These are phyloP conservation scores for Kwoniella shivajii DNA, from an alignment of 1,284 basidiomycete species.

Conservation along the genomic window DNA sequence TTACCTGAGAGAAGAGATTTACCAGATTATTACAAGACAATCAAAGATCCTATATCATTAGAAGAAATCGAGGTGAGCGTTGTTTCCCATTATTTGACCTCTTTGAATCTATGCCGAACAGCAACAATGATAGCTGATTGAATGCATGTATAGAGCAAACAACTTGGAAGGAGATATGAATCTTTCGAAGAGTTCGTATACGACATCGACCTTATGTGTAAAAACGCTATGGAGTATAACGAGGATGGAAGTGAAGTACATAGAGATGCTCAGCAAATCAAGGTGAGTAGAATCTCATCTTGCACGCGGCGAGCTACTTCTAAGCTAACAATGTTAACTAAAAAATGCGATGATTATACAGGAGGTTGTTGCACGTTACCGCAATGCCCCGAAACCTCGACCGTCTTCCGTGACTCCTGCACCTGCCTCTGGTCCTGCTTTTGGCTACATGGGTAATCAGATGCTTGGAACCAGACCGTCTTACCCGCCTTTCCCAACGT, in stretches of 20 bases:
- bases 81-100: too few relatives aligned
- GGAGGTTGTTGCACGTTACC: not conserved
- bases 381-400: not conserved
- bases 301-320: too few relatives aligned
- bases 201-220: conserved; percentile 84
- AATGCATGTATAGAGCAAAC: conserved; percentile 55
- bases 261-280: conserved; percentile 73
- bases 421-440: not conserved
- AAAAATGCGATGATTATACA: not conserved
- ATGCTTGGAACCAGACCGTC: not conserved
- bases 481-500: not conserved
- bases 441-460: too few relatives aligned
- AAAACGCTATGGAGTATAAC: conserved; percentile 89
- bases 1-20: conserved; percentile 76
- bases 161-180: conserved; percentile 67
- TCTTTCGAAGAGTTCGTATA: conserved; percentile 70
- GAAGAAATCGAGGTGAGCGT: conserved; percentile 75
- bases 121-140: not conserved
- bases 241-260: conserved; percentile 81
- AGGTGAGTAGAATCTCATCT: conserved; percentile 56
- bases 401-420: not conserved
- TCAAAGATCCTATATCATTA: conserved; percentile 80
- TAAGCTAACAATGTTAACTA: too few relatives aligned
- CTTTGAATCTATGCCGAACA: too few relatives aligned
- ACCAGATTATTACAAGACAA: conserved; percentile 89